Percentiles rank a stretch among this genome's conserved stretches.
Conservation (phyloP, 805 yeast genomes). For the Priceomyces carsonii region DNA sequence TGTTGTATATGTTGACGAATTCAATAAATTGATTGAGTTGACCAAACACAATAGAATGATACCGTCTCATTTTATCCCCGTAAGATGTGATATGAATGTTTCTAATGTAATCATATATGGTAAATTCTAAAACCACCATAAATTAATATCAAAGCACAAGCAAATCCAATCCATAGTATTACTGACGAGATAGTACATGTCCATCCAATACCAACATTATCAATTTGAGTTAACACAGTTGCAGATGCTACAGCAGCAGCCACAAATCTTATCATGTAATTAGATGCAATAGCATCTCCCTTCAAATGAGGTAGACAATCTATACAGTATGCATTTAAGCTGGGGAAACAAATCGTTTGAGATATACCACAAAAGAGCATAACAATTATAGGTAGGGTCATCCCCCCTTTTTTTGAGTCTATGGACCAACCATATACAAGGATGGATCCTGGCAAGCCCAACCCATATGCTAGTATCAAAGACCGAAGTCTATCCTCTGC, state of each 20-base stretch:
- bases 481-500: constrained; percentile 77
- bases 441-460: constrained; percentile 65
- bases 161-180: constrained; percentile 49
- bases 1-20: too few relatives aligned
- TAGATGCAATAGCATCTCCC: constrained; percentile 60
- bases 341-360: constrained; percentile 50
- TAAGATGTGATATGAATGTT: too few relatives aligned
- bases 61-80: too few relatives aligned
- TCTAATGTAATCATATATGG: too few relatives aligned
- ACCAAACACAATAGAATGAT: too few relatives aligned
- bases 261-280: constrained; percentile 50
- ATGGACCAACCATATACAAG: constrained; percentile 57
- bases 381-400: constrained; percentile 54
- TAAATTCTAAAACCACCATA: too few relatives aligned
- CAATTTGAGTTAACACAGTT: constrained; percentile 45
- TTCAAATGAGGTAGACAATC: constrained; percentile 54
- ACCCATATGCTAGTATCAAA: constrained; percentile 65
- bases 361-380: constrained; percentile 37
- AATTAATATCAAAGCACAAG: constrained; percentile 43
- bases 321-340: constrained; percentile 53
- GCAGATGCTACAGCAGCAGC: constrained; percentile 56
- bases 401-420: constrained; percentile 63
- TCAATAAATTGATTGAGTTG: too few relatives aligned
- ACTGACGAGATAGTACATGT: constrained; percentile 54
- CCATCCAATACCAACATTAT: constrained; percentile 58